Conservation (phyloP, 2,329 filamentous ascomycete genomes). For the Colletotrichum eleusines region DNA sequence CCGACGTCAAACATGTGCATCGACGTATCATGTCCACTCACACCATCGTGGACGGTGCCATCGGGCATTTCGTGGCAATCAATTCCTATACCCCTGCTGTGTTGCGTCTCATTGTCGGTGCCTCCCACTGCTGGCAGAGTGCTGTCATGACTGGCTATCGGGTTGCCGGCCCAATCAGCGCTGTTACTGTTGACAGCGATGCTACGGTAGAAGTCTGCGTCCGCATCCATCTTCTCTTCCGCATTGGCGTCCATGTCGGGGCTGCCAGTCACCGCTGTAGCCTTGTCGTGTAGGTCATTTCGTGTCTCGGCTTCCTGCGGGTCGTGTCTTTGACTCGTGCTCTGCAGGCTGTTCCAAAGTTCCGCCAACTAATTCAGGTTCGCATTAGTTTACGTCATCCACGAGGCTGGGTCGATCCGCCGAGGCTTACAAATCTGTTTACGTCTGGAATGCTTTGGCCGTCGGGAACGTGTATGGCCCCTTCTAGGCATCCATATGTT, state of each 20-base stretch:
- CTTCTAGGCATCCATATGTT: too few species aligned
- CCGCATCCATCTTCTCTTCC: too few species aligned
- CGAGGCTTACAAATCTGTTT: neutral
- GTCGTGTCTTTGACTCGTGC: neutral
- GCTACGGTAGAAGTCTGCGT: neutral
- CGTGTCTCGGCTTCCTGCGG: neutral
- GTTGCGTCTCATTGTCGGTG: neutral
- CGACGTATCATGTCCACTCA: neutral
- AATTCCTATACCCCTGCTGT: neutral
- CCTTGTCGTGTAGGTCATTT: neutral
- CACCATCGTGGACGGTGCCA: neutral
- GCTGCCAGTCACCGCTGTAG: too few species aligned
- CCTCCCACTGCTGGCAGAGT: neutral
- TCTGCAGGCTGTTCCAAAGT: neutral
- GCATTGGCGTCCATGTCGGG: too few species aligned
- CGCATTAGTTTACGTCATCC: neutral
- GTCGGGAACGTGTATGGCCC: neutral
- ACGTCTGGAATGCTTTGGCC: neutral
- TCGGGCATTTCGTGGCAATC: neutral
- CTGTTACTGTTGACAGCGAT: neutral
- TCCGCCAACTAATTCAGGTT: neutral
- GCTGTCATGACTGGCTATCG: neutral
- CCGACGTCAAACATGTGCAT: neutral
- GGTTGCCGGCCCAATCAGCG: neutral
- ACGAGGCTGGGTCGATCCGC: too few species aligned